Conservation (phyloP, 345 rosid species). For the Barbarea vulgaris region DNA sequence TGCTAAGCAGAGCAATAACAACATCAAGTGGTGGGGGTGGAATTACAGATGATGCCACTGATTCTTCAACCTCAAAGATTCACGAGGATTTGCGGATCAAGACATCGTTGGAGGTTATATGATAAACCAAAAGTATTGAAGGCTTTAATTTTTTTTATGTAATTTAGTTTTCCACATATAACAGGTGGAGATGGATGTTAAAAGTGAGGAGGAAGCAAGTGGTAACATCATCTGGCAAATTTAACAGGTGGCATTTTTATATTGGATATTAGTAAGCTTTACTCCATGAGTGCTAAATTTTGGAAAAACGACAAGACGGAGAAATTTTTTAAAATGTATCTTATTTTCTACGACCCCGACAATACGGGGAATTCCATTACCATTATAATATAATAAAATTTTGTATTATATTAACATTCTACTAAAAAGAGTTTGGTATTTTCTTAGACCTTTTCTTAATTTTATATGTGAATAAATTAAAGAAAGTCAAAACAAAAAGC, state of each 20-base stretch:
- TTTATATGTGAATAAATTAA: not conserved
- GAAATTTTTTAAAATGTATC: not conserved
- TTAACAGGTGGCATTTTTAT: not conserved
- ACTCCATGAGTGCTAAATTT: slow-evolving; percentile 13
- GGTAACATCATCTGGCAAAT: not conserved
- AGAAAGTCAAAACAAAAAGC: slow-evolving; percentile 36
- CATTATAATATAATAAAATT: not conserved
- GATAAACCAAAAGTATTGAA: too few species aligned
- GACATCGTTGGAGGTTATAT: too few species aligned
- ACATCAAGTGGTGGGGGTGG: too few species aligned
- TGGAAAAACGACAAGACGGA: slow-evolving; percentile 4
- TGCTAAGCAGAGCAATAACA: too few species aligned
- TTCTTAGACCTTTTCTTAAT: not conserved
- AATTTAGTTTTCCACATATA: too few species aligned
- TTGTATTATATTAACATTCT: not conserved
- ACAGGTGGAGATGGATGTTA: not conserved
- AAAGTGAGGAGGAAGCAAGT: not conserved
- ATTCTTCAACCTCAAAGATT: too few species aligned
- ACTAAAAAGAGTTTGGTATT: slow-evolving; percentile 9
- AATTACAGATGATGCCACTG: too few species aligned
- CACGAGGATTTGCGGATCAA: too few species aligned
- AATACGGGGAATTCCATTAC: slow-evolving; percentile 23
- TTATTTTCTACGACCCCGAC: slow-evolving; percentile 26
- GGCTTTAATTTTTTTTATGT: too few species aligned
- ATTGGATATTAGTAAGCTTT: slow-evolving; percentile 6